Evolutionary conservation across 345 rosid species (phyloP), one percentile per base, ranked within the genome.

Genomic region (Euclidium syriacum): DNA sequence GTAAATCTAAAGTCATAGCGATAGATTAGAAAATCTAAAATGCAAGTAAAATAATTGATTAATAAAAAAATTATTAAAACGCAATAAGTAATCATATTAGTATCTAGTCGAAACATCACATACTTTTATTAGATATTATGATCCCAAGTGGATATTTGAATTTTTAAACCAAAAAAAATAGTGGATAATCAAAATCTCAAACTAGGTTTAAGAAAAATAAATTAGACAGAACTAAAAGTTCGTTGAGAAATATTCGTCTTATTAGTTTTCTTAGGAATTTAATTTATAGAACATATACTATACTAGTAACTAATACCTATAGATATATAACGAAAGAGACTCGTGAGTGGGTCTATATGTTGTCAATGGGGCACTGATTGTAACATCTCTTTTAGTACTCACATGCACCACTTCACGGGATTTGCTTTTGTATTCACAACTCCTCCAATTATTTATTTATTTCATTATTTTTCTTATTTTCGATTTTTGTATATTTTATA

Each of bases 371-470:
- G 68, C 86, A 83, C 77, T 85, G 98, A 87, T 76, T 81, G 67
- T 72, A 80, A 87, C 98, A 82, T 80, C 78, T 80, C 98, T 70
- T 74, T 70, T 75, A 73, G 75, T 70, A 75, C 61, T 89, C 98
- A 92, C 98, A 87, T 92, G 97, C 97, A 78, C 36, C 73, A 32
- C 72, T 84, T 92, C 98, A 92, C 96, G 98, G 97, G 86, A 77
- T 65, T 35, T 16, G 46, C 72, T 73, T 81, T 81, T 81, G 78
- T 80, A 75, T 75, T 74, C 75, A 52, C 75, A 59, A 52, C 32
- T 26, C 61, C 58, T 30, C 48, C 67, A 17, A 61, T 63, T 41
- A 52, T 63, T 70, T 71, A 30, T 10, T 58, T 62, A 47, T 64
- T 17, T 47, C 9, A 10, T 25, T 51, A 26, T 42, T 25, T 15